A percentile compares a stretch with the other conserved stretches of the same genome.
Evolutionary conservation across 331 rosid species (phyloP).

Genomic region (Acacia concinna): DNA sequence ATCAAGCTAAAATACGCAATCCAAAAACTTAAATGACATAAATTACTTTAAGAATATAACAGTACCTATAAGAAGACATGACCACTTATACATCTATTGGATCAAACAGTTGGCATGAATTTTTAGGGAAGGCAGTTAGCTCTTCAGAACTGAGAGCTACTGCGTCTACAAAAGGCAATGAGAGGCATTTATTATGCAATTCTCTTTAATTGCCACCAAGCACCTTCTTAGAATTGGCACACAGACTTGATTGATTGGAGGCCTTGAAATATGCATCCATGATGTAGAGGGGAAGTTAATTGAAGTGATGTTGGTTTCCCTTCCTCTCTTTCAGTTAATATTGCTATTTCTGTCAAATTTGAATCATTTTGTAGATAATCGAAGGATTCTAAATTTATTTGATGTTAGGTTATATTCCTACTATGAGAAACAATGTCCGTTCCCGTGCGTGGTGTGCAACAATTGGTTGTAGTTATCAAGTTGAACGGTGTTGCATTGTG

Average conservation of each 20-base stretch:
- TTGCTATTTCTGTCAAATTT: constrained; percentile 2
- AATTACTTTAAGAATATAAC: background rate
- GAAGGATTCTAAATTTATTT: constrained; percentile 22
- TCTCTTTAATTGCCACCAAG: background rate
- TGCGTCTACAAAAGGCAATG: background rate
- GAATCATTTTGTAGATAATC: constrained; percentile 22
- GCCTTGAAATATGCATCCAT: background rate
- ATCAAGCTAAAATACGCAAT: background rate
- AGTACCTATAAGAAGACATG: background rate
- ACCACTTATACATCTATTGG: background rate
- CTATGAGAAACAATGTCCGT: constrained; percentile 87
- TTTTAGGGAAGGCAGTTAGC: background rate
- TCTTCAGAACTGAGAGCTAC: background rate
- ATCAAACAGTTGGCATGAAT: background rate
- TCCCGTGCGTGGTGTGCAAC: constrained; percentile 99
- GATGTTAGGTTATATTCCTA: constrained; percentile 77
- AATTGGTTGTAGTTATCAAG: constrained; percentile 89
- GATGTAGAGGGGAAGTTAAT: background rate
- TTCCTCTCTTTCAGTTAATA: background rate
- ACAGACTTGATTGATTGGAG: background rate
- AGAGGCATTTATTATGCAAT: background rate
- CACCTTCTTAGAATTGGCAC: background rate
- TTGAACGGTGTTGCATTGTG: constrained; percentile 88
- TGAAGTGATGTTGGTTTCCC: background rate
- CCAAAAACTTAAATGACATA: background rate